A percentile compares a stretch with the other conserved stretches of the same genome.
Evolutionary conservation across 2,329 filamentous ascomycete genomes (phyloP).

Genomic region (Colletotrichum filicis): DNA sequence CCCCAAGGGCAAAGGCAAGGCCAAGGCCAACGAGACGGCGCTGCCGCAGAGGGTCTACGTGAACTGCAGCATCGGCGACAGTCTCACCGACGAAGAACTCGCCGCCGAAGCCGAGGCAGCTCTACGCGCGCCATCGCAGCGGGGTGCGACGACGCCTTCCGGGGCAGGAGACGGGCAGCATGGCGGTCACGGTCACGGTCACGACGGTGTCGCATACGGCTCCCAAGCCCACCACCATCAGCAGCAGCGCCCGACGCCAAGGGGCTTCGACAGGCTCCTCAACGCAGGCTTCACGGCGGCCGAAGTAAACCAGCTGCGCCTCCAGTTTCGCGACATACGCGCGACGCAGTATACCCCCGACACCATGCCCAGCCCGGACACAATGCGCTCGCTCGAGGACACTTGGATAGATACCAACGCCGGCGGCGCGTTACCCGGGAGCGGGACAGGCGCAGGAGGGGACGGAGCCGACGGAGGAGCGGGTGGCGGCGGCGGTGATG

Average conservation of each 20-base stretch:
- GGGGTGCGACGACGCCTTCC: conserved; percentile 26
- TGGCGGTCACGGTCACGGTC: not conserved
- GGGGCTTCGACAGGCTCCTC: conserved; percentile 90
- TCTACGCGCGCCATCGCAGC: conserved; percentile 38
- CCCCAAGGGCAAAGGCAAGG: conserved; percentile 74
- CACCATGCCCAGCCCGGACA: conserved; percentile 83
- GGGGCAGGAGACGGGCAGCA: conserved; percentile 1
- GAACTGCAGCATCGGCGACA: conserved; percentile 90
- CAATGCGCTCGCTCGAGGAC: conserved; percentile 84
- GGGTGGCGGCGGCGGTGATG: conserved; percentile 58
- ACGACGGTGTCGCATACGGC: not conserved
- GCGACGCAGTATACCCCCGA: conserved; percentile 86
- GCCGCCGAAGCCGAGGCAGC: conserved; percentile 69
- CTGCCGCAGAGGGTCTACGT: conserved; percentile 77
- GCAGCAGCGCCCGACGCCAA: conserved; percentile 43
- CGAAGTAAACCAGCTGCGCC: conserved; percentile 85
- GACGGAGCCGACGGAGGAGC: conserved; percentile 42
- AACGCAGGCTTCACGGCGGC: conserved; percentile 82
- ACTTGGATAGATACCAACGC: conserved; percentile 84
- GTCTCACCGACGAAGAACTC: conserved; percentile 76
- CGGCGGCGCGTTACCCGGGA: conserved; percentile 46
- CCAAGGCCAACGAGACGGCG: conserved; percentile 60
- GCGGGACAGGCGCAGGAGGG: not conserved
- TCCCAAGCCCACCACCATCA: not conserved
- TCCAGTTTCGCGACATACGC: conserved; percentile 90